These are phyloP conservation scores for Aspergillus latus DNA, from an alignment of 2,329 filamentous ascomycete genomes.

Conservation along the genomic window DNA sequence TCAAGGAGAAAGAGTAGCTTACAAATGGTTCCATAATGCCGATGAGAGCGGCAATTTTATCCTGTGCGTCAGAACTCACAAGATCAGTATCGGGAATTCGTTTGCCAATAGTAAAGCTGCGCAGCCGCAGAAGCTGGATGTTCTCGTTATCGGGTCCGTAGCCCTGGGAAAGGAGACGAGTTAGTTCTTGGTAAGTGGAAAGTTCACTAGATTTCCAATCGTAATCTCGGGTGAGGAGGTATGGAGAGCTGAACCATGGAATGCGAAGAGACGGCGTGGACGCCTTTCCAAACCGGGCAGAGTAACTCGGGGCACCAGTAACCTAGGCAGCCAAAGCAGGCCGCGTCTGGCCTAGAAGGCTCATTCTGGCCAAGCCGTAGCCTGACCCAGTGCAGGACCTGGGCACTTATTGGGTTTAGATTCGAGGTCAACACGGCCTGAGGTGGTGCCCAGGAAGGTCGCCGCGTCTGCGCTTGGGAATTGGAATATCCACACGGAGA, in stretches of 20 bases:
- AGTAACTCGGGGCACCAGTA: constrained; percentile 18
- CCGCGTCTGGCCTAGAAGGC: too few relatives aligned
- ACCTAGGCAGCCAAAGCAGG: background rate
- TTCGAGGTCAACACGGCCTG: constrained; percentile 19
- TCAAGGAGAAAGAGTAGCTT: constrained; percentile 56
- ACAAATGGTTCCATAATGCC: constrained; percentile 75
- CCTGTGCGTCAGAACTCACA: constrained; percentile 60
- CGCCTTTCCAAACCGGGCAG: constrained; percentile 24
- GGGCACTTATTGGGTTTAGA: constrained; percentile 14
- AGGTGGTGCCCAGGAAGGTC: constrained; percentile 8
- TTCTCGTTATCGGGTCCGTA: constrained; percentile 73
- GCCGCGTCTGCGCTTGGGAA: constrained; percentile 27
- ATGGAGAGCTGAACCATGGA: constrained; percentile 40
- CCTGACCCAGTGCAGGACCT: constrained; percentile 14
- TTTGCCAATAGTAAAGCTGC: constrained; percentile 72
- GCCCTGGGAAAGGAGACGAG: constrained; percentile 54
- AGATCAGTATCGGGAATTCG: constrained; percentile 67
- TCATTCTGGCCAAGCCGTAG: constrained; percentile 7
- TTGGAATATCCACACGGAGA: constrained; percentile 21
- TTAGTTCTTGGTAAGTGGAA: constrained; percentile 16
- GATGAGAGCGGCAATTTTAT: constrained; percentile 65
- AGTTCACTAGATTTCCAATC: constrained; percentile 13
- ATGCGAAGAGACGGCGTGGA: constrained; percentile 36
- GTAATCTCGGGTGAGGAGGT: constrained; percentile 8
- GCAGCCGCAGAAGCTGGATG: constrained; percentile 76